Conservation (phyloP, 805 yeast genomes). For the Myxozyma lipomycoides region DNA sequence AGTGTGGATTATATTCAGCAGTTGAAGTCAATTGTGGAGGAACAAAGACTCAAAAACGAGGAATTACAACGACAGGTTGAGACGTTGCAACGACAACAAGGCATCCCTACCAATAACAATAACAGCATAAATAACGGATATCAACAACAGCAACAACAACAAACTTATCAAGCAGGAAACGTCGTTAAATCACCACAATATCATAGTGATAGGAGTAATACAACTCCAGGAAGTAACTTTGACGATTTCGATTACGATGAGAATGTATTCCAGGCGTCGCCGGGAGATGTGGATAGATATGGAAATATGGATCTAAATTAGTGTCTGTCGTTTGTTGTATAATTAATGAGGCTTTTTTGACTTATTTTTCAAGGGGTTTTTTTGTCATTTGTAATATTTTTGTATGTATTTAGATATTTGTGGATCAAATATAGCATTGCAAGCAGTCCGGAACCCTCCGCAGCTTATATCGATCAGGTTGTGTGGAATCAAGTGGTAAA, state of each 20-base stretch:
- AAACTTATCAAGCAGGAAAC: not conserved
- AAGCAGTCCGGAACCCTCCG: too few species aligned
- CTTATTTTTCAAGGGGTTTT: too few species aligned
- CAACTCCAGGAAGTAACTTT: not conserved
- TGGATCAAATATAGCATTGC: too few species aligned
- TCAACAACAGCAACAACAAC: conserved; percentile 6
- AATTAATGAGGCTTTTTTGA: too few species aligned
- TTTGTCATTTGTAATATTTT: too few species aligned
- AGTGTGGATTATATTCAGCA: conserved; percentile 76
- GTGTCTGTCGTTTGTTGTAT: too few species aligned
- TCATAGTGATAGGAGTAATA: not conserved
- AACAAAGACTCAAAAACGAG: conserved; percentile 17
- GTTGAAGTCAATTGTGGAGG: conserved; percentile 16
- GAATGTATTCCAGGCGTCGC: conserved; percentile 18
- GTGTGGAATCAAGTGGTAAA: too few species aligned
- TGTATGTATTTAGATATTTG: too few species aligned
- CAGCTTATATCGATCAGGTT: too few species aligned
- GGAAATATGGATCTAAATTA: too few species aligned
- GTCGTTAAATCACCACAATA: too few species aligned
- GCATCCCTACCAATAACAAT: conserved; percentile 1
- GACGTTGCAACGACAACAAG: conserved; percentile 8
- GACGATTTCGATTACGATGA: conserved; percentile 27
- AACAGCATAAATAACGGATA: too few species aligned
- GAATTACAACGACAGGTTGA: conserved; percentile 14
- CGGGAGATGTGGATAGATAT: conserved; percentile 7